These are phyloP conservation scores for Colletotrichum sp. DNA, from an alignment of 2,329 filamentous ascomycete genomes.

Conservation along the genomic window DNA sequence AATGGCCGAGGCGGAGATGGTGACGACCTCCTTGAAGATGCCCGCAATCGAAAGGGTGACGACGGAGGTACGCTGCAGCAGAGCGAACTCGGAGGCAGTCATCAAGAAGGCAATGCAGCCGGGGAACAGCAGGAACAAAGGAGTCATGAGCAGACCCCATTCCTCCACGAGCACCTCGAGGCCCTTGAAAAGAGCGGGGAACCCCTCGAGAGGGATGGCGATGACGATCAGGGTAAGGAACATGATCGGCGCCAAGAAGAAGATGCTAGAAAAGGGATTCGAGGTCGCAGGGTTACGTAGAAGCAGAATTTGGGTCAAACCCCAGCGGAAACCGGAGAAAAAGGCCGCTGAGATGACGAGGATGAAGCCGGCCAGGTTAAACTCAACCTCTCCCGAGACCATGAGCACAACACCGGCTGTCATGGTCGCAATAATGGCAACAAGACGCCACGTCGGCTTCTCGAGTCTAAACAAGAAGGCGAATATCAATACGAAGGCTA, in stretches of 20 bases:
- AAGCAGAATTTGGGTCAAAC: conserved; percentile 95
- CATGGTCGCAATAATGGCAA: conserved; percentile 90
- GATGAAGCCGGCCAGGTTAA: conserved; percentile 83
- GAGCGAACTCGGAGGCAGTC: conserved; percentile 94
- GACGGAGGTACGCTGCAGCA: conserved; percentile 92
- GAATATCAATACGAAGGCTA: conserved; percentile 94
- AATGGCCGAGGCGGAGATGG: conserved; percentile 84
- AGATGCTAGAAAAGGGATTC: conserved; percentile 96
- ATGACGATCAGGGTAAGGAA: conserved; percentile 81
- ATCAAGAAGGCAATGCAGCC: conserved; percentile 93
- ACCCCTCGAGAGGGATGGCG: conserved; percentile 85
- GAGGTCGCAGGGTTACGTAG: conserved; percentile 92
- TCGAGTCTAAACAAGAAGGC: conserved; percentile 94
- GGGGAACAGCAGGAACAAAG: conserved; percentile 83
- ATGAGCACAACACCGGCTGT: conserved; percentile 95
- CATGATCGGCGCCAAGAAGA: conserved; percentile 98
- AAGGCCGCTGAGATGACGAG: conserved; percentile 93
- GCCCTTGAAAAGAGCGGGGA: conserved; percentile 69
- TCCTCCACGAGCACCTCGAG: conserved; percentile 65
- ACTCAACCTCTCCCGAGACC: conserved; percentile 94
- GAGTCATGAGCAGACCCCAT: conserved; percentile 70
- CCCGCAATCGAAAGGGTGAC: conserved; percentile 96
- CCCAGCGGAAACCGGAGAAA: conserved; percentile 97
- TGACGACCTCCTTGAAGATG: conserved; percentile 99
- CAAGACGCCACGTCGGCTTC: conserved; percentile 81